Evolutionary conservation across 345 rosid genomes (phyloP), one percentile per base, ranked within the genome.

Genomic region (Iberis pinnata): DNA sequence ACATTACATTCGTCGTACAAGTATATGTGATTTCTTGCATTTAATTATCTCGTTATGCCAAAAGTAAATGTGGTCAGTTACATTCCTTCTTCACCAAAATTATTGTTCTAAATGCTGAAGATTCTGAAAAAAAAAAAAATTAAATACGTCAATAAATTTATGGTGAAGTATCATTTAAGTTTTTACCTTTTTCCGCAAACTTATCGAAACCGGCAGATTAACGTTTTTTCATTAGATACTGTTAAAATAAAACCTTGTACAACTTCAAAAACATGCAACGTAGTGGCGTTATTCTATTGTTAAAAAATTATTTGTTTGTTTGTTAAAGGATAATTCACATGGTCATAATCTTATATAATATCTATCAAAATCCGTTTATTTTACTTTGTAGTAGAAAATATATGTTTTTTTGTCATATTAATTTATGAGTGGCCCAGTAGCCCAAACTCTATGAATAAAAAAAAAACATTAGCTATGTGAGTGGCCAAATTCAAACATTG

Each of bases 191-290:
- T 32, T 13, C 22, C 49, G 13, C 18, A 42, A 36, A 22, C 27
- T 5, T 18, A n/a, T 43, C 12, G 14, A 20, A 18, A 31, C 8
- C 9, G 18, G n/a, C 13, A 24, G 39, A 42, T 55, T 55, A 8
- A 26, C 49, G n/a, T n/a, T n/a, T n/a, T n/a, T n/a, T n/a, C n/a
- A 55, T 55, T 55, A 41, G 26, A 39, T 25, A 10, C 47, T 25
- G n/a, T n/a, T 38, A 41, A 18, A 2, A 26, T 17, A 25, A 26
- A 17, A 39, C 15, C 1, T 17, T 18, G 41, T 13, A 9, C 36
- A 41, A 25, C 12, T 39, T 39, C 19, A 39, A 14, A 39, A 41
- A 41, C 13, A 55, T 18, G 18, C 36, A 55, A 41, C 9, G 17
- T 40, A 16, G 40, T 41, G 60, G 24, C 39, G 13, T 53, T 53